Percentiles rank a stretch among this genome's conserved stretches.
phyloP scores from a whole-genome alignment of 257 asterid genomes.

The Leonotis leonurus region DNA sequence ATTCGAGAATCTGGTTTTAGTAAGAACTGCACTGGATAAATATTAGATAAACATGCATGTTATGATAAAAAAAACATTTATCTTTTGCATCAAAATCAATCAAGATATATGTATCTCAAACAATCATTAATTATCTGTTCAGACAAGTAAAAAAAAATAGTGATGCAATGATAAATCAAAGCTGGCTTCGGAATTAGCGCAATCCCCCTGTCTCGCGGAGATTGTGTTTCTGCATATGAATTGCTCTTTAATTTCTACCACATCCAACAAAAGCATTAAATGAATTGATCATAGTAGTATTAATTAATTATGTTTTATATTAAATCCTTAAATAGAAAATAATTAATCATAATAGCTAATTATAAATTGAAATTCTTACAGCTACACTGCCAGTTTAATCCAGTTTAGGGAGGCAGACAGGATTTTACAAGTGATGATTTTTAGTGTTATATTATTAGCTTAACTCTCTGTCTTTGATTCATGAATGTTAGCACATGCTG shows the following conservation, averaged over 20 bases:
- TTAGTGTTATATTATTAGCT: constrained; percentile 7
- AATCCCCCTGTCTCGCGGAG: constrained; percentile 75
- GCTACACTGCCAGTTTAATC: constrained; percentile 8
- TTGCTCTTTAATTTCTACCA: neutral
- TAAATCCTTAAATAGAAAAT: neutral
- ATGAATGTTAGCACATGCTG: constrained; percentile 36
- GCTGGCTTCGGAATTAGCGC: constrained; percentile 56
- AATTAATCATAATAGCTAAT: constrained; percentile 5
- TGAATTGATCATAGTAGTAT: neutral
- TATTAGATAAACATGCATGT: neutral
- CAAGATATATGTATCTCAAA: constrained; percentile 27
- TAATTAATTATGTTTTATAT: too few relatives aligned
- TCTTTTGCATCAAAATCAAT: constrained; percentile 23
- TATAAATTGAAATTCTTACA: constrained; percentile 6
- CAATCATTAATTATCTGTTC: constrained; percentile 19
- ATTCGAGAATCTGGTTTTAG: too few relatives aligned
- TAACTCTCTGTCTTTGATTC: constrained; percentile 16
- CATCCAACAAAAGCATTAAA: neutral
- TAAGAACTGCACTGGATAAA: neutral
- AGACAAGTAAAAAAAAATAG: constrained; percentile 19
- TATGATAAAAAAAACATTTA: neutral
- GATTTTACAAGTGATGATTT: constrained; percentile 16
- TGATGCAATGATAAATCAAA: constrained; percentile 33
- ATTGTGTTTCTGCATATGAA: constrained; percentile 17
- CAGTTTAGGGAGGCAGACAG: constrained; percentile 10